Percentiles rank a stretch among this genome's conserved stretches.
Evolutionary conservation across 257 asterid genomes (phyloP).

Genomic region (Scutellaria barbata): DNA sequence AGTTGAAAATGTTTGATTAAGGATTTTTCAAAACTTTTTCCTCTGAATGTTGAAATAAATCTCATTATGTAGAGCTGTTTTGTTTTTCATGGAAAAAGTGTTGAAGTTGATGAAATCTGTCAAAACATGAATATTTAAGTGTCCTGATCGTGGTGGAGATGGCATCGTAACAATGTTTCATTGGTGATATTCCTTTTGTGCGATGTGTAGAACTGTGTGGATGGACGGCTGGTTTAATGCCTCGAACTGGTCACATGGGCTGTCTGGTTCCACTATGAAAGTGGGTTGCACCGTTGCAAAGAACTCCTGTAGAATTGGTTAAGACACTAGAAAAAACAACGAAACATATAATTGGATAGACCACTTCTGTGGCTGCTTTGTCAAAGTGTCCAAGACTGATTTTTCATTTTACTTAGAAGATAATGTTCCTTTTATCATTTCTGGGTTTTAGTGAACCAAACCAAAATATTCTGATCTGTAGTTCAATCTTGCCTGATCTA

Average conservation of each 20-base stretch:
- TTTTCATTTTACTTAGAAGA: background rate
- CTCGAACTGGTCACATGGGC: background rate
- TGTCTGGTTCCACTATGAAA: background rate
- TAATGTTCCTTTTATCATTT: background rate
- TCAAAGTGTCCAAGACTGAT: background rate
- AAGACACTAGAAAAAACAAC: background rate
- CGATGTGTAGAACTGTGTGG: background rate
- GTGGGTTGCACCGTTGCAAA: slow-evolving; percentile 21
- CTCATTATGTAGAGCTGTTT: background rate
- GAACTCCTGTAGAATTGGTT: background rate
- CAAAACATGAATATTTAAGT: background rate
- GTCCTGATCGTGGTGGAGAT: slow-evolving; percentile 14
- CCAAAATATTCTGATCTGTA: background rate
- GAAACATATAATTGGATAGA: background rate
- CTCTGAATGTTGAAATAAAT: background rate
- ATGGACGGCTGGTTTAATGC: background rate
- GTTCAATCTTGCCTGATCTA: background rate
- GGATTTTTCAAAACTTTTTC: background rate
- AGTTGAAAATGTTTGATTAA: slow-evolving; percentile 16
- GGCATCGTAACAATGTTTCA: background rate
- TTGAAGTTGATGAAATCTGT: slow-evolving; percentile 3
- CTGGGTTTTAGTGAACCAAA: background rate
- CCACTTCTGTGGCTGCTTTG: background rate
- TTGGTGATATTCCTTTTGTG: slow-evolving; percentile 17
- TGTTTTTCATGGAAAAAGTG: slow-evolving; percentile 9